These are phyloP conservation scores for Delitschia confertaspora DNA, from an alignment of 495 filamentous ascomycete genomes.

Conservation along the genomic window DNA sequence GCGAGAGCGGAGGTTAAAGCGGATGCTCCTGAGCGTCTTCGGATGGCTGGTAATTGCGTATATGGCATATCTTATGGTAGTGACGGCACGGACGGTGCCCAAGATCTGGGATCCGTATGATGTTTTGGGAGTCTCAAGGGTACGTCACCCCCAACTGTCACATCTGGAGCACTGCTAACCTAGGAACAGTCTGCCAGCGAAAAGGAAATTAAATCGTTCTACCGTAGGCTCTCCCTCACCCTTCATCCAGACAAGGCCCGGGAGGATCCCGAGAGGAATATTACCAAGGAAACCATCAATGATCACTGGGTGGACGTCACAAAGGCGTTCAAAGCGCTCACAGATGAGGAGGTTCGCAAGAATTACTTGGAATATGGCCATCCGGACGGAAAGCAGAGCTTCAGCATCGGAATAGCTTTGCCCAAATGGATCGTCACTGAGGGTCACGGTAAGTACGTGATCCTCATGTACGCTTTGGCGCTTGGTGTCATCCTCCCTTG, in stretches of 20 bases:
- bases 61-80: constrained; percentile 85
- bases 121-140: constrained; percentile 75
- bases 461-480: constrained; percentile 76
- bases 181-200: constrained; percentile 62
- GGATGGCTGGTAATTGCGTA: constrained; percentile 82
- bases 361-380: constrained; percentile 95
- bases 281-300: constrained; percentile 78
- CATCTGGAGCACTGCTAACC: constrained; percentile 1
- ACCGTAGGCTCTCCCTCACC: constrained; percentile 74
- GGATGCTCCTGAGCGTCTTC: constrained; percentile 60
- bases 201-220: constrained; percentile 81
- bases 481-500: constrained; percentile 88
- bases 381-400: constrained; percentile 94
- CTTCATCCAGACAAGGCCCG: constrained; percentile 88
- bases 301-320: constrained; percentile 85
- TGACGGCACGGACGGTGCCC: constrained; percentile 59
- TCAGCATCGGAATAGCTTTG: constrained; percentile 94
- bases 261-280: constrained; percentile 73
- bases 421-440: constrained; percentile 88
- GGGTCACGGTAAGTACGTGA: constrained; percentile 89
- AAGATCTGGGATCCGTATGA: constrained; percentile 97
- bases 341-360: constrained; percentile 92
- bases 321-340: constrained; percentile 95
- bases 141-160: constrained; percentile 33
- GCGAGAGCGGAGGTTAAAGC: constrained; percentile 82